Evolutionary conservation across 164 flowering plant species (phyloP).

Genomic region (Cinnamomum chago): DNA sequence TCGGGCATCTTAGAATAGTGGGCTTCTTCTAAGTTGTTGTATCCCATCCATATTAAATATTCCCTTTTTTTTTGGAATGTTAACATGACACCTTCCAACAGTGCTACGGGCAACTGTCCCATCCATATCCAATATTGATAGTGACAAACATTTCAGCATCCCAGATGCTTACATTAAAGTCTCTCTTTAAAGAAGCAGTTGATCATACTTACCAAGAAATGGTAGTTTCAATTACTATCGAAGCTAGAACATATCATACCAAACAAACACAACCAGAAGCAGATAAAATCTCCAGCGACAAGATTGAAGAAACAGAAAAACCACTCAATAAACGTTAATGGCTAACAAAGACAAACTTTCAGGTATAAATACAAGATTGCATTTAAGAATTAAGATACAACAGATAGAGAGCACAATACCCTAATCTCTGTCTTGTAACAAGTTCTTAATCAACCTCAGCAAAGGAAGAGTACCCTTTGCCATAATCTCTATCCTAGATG

Average conservation of each 20-base stretch:
- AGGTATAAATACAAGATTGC: not conserved
- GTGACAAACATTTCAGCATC: not conserved
- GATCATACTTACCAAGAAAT: not conserved
- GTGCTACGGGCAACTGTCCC: too few species aligned
- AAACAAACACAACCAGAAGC: not conserved
- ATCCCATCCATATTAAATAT: not conserved
- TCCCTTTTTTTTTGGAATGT: too few species aligned
- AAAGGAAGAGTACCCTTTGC: conserved; percentile 82
- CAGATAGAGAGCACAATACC: not conserved
- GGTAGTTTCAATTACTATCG: not conserved
- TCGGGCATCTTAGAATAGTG: not conserved
- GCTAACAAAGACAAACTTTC: not conserved
- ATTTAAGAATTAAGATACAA: not conserved
- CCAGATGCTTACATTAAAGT: not conserved
- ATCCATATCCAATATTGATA: not conserved
- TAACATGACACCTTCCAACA: not conserved
- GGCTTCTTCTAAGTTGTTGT: not conserved
- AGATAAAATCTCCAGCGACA: not conserved
- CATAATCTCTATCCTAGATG: conserved; percentile 87
- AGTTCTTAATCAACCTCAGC: conserved; percentile 69
- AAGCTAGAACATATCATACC: not conserved
- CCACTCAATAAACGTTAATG: not conserved
- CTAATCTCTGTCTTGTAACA: conserved; percentile 56
- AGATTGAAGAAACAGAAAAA: not conserved
- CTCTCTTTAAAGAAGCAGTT: not conserved